These are phyloP conservation scores for Neurospora sp. DNA, from an alignment of 495 filamentous ascomycete species.

Conservation along the genomic window DNA sequence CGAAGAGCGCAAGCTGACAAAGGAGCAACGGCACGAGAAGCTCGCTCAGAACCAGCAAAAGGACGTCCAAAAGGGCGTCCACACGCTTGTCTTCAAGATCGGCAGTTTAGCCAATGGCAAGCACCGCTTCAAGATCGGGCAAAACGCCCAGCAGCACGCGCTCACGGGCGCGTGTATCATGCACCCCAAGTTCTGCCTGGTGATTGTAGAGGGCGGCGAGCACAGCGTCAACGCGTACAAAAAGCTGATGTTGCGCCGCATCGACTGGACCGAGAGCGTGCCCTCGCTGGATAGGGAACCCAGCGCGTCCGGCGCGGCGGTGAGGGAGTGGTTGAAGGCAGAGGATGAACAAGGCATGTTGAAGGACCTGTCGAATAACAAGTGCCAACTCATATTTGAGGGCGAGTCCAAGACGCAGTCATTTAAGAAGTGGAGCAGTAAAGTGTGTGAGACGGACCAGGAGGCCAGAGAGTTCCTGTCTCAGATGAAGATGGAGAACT, in stretches of 20 bases:
- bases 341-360: slow-evolving; percentile 70
- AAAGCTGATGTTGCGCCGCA: slow-evolving; percentile 80
- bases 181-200: slow-evolving; percentile 74
- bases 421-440: slow-evolving; percentile 79
- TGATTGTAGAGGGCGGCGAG: slow-evolving; percentile 85
- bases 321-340: slow-evolving; percentile 63
- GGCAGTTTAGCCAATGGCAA: slow-evolving; percentile 78
- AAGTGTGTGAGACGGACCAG: slow-evolving; percentile 79
- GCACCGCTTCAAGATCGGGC: slow-evolving; percentile 85
- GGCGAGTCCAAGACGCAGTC: slow-evolving; percentile 66
- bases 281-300: slow-evolving; percentile 50
- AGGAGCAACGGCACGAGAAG: slow-evolving; percentile 84
- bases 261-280: slow-evolving; percentile 87
- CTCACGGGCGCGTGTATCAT: slow-evolving; percentile 84
- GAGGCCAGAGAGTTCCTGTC: slow-evolving; percentile 73
- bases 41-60: slow-evolving; percentile 72
- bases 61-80: slow-evolving; percentile 77
- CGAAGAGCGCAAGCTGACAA: slow-evolving; percentile 80
- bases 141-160: slow-evolving; percentile 79
- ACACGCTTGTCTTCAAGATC: slow-evolving; percentile 78
- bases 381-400: slow-evolving; percentile 76
- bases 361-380: slow-evolving; percentile 71
- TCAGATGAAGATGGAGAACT: slow-evolving; percentile 82
- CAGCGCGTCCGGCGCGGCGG: slow-evolving; percentile 26
- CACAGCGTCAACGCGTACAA: slow-evolving; percentile 73